Evolutionary conservation across 2,329 filamentous ascomycete species (phyloP), one percentile per base, ranked within the genome.

Genomic region (Fusarium pininemorale): DNA sequence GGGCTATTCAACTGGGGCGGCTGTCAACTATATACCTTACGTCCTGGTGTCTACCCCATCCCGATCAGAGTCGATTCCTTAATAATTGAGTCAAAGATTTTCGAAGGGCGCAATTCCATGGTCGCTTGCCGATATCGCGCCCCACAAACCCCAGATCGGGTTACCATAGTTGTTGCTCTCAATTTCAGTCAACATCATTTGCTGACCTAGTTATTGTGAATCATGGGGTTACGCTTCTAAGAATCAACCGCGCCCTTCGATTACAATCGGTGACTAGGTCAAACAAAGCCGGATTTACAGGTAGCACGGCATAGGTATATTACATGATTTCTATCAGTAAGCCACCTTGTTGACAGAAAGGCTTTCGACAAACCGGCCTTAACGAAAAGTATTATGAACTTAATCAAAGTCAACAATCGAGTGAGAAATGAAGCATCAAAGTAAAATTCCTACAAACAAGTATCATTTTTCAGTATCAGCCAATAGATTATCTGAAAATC

Each of bases 91-190:
- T 60, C 41, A 68, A 67, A 15, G 38, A 42, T 59, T 74, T 67
- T 71, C 41, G 37, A 57, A 61, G 69, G 69, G 63, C 69, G 67
- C 55, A 35, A 28, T 69, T 42, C 41, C 41, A 72, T 39, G 48
- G 51, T 72, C 32, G 48, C 47, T 56, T 66, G 67, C 71, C 71
- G 71, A 74, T 74, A 72, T 74, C 71, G 71, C 71, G 71, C 67
- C 71, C 71, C 71, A 72, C 70, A 71, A 32, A n/a, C 57, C 57
- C 62, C 58, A 35, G 53, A 63, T 73, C 47, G 56, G 55, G 61
- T 45, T n/a, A 53, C 62, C 26, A 68, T 54, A 45, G 51, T 61
- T 26, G 39, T 63, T 68, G 63, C 39, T 64, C 54, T 59, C 30
- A 26, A 64, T 48, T 47, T n/a, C 32, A 50, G 41, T 47, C 51